Base-by-base conservation (phyloP, 352 stramenopile genomes). In the Phytophthora capsici region DNA sequence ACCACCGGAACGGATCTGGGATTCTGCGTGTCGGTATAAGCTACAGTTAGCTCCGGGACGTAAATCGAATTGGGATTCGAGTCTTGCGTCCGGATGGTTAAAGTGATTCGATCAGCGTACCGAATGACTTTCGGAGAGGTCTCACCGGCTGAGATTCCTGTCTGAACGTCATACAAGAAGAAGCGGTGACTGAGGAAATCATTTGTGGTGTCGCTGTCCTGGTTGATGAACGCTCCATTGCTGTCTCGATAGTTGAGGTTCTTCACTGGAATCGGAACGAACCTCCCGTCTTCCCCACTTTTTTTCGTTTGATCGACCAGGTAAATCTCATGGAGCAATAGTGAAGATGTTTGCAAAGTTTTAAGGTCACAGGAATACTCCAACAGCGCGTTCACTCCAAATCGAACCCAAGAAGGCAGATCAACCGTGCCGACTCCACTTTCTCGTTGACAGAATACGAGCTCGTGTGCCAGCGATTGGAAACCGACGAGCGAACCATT, bases 111-210 rank as follows among this genome's bases (percentile, higher is more conserved):
- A 48, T 84, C 71, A 1, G 87, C 91, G 55, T 96, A 97, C 14
- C 84, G 75, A 45, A 90, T 72, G 1, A 89, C 82, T 17, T 80
- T 76, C 0, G 85, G 70, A 46, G 73, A 82, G 8, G 54, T 81
- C 26, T 82, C 77, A 6, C 72, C 75, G 2, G 70, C 46, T 34
- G 75, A 61, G 9, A 93, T 66, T 6, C 90, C 87, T 0, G 84
- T 93, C 17, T 85, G 70, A 46, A 83, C 77, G 60, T 99, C 96
- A 50, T 93, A 94, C 23, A 98, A 67, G 63, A 98, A 96, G 63
- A 98, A 99, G 1, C 94, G 82, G 22, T 97, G 86, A 30, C 74
- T 95, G 17, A 98, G 75, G 19, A 94, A 74, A 66, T 98, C 91
- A 73, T 98, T 82, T 10, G 80, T 37, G 6, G 70, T 63, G 53